These are phyloP conservation scores for Trichosporon coremiiforme DNA, from an alignment of 1,284 basidiomycete species.

Conservation along the genomic window DNA sequence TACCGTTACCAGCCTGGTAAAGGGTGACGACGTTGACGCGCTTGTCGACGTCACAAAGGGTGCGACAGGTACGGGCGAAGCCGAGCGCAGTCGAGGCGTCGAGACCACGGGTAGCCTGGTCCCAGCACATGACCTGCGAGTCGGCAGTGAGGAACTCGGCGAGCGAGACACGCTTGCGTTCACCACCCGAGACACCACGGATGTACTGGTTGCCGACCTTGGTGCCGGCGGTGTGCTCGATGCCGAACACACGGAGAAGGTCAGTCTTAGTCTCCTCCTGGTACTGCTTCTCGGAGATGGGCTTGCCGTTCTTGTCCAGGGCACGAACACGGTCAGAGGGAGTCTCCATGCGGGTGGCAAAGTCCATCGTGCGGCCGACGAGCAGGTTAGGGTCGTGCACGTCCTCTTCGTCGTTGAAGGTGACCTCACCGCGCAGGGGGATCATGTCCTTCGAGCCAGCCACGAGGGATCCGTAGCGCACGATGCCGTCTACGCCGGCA, in stretches of 20 bases:
- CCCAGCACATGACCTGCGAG: slow-evolving; percentile 68
- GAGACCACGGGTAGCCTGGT: slow-evolving; percentile 62
- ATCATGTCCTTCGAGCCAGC: slow-evolving; percentile 28
- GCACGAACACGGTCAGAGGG: slow-evolving; percentile 36
- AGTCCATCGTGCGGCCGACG: slow-evolving; percentile 52
- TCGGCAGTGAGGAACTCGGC: slow-evolving; percentile 68
- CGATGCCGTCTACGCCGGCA: slow-evolving; percentile 54
- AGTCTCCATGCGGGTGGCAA: slow-evolving; percentile 49
- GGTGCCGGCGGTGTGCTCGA: slow-evolving; percentile 64
- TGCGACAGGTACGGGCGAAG: slow-evolving; percentile 70
- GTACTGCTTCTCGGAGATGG: slow-evolving; percentile 42
- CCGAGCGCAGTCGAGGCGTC: slow-evolving; percentile 84
- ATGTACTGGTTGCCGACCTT: slow-evolving; percentile 70
- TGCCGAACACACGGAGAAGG: slow-evolving; percentile 69
- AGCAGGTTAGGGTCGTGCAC: slow-evolving; percentile 50
- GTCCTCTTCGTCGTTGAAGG: slow-evolving; percentile 53
- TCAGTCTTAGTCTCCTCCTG: slow-evolving; percentile 21
- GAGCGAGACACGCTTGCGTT: slow-evolving; percentile 69
- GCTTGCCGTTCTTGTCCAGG: slow-evolving; percentile 36
- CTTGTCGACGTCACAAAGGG: slow-evolving; percentile 74
- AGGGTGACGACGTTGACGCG: slow-evolving; percentile 60
- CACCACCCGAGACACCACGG: slow-evolving; percentile 76
- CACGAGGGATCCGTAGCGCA: slow-evolving; percentile 54
- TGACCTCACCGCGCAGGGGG: slow-evolving; percentile 26
- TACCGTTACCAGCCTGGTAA: slow-evolving; percentile 56